A percentile compares a stretch with the other conserved stretches of the same genome.
Evolutionary conservation across 306 rosid species (phyloP).

Genomic region (Citrullus colocynthis): DNA sequence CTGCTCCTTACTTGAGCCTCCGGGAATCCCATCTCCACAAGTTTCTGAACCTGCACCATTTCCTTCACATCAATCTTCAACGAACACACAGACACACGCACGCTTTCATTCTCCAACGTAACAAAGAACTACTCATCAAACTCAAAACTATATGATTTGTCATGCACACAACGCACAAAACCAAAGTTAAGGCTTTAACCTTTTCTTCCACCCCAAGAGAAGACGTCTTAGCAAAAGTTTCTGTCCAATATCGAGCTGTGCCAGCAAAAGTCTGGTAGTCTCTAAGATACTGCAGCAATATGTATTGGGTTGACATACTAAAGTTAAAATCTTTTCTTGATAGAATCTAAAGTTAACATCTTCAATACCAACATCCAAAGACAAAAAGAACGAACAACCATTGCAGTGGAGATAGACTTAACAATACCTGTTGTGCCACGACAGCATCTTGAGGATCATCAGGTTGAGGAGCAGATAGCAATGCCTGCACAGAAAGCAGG

Average conservation of each 20-base stretch:
- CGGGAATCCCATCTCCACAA: slow-evolving; percentile 89
- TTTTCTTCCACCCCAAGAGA: slow-evolving; percentile 77
- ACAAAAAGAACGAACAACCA: background rate
- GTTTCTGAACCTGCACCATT: slow-evolving; percentile 61
- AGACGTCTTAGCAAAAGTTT: slow-evolving; percentile 72
- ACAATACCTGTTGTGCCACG: slow-evolving; percentile 81
- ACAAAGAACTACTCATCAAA: slow-evolving; percentile 3
- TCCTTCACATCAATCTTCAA: background rate
- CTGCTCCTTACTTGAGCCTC: slow-evolving; percentile 69
- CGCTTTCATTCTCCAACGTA: background rate
- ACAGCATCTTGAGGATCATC: slow-evolving; percentile 99
- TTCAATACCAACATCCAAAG: slow-evolving; percentile 5
- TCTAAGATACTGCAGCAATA: slow-evolving; percentile 64
- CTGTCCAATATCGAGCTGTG: slow-evolving; percentile 97
- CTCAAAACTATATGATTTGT: background rate
- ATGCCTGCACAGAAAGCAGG: slow-evolving; percentile 93
- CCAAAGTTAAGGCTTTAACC: slow-evolving; percentile 24
- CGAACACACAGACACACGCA: background rate
- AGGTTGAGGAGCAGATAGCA: slow-evolving; percentile 93
- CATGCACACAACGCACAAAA: background rate
- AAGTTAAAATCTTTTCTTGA: background rate
- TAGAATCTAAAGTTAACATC: background rate
- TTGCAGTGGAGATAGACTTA: background rate
- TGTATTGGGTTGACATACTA: background rate
- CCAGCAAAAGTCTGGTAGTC: slow-evolving; percentile 73